Evolutionary conservation across 495 filamentous ascomycete species (phyloP).

Genomic region (Penicillium malachiteum): DNA sequence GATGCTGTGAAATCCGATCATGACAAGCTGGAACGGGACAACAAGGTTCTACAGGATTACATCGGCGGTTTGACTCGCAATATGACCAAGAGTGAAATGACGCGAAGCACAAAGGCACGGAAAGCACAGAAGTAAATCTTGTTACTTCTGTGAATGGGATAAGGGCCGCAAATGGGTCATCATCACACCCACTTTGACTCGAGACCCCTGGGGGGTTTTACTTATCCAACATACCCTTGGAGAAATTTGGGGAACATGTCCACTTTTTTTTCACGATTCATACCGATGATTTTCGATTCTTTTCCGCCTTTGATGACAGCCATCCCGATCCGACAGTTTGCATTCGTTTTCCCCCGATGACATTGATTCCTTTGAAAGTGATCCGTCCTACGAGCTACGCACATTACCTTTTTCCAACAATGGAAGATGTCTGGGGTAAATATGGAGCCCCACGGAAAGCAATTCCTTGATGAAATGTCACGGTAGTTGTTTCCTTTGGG

Average conservation of each 20-base stretch:
- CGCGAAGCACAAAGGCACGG: constrained; percentile 43
- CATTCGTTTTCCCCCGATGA: background rate
- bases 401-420: background rate
- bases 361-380: background rate
- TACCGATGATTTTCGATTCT: constrained; percentile 12
- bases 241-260: constrained; percentile 4
- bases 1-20: constrained; percentile 93
- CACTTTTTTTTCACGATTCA: constrained; percentile 2
- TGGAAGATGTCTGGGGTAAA: background rate
- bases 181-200: constrained; percentile 5
- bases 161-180: constrained; percentile 6
- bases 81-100: constrained; percentile 52
- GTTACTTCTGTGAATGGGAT: background rate
- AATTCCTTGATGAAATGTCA: background rate
- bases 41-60: constrained; percentile 91
- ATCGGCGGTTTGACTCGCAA: constrained; percentile 55
- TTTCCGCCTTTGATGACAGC: background rate
- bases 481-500: background rate
- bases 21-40: constrained; percentile 90
- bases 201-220: background rate
- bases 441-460: background rate
- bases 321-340: constrained; percentile 6
- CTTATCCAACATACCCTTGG: too few species aligned
- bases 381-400: background rate
- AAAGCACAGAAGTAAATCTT: constrained; percentile 44